Evolutionary conservation across 2,329 filamentous ascomycete genomes (phyloP).

Genomic region (Acrocalymma vagum): DNA sequence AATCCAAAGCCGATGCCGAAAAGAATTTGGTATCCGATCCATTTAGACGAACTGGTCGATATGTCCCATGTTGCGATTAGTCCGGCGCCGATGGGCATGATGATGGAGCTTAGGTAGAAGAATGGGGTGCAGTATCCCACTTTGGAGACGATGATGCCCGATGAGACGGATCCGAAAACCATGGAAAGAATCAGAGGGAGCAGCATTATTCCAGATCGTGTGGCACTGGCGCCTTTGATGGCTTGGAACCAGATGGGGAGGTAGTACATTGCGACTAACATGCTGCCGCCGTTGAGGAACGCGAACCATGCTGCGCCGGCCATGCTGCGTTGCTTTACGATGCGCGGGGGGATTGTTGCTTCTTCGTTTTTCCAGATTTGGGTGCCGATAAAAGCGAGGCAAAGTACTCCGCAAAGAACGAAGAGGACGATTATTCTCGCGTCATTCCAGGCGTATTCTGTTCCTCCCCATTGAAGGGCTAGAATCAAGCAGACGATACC

Average conservation of each 20-base stretch:
- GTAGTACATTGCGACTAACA: slow-evolving; percentile 18
- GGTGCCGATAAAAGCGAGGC: slow-evolving; percentile 50
- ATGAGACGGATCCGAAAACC: slow-evolving; percentile 21
- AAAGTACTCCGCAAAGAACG: slow-evolving; percentile 47
- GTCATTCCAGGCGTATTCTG: slow-evolving; percentile 48
- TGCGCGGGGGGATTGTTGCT: slow-evolving; percentile 23
- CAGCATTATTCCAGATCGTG: slow-evolving; percentile 19
- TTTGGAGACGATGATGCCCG: slow-evolving; percentile 41
- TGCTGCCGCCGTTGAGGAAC: slow-evolving; percentile 9
- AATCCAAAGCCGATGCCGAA: slow-evolving; percentile 45
- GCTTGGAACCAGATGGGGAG: slow-evolving; percentile 30
- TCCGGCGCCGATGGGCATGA: slow-evolving; percentile 49
- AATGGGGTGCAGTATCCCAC: slow-evolving; percentile 54
- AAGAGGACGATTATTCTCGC: slow-evolving; percentile 54
- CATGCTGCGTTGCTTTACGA: slow-evolving; percentile 24
- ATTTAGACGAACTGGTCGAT: slow-evolving; percentile 29
- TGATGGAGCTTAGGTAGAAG: slow-evolving; percentile 38
- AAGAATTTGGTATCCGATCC: slow-evolving; percentile 31
- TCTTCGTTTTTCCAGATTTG: slow-evolving; percentile 17
- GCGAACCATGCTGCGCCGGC: slow-evolving; percentile 11
- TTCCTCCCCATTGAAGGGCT: slow-evolving; percentile 41
- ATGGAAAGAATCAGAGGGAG: slow-evolving; percentile 21
- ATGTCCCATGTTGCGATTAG: slow-evolving; percentile 48
- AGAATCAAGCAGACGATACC: slow-evolving; percentile 36
- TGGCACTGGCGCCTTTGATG: slow-evolving; percentile 18